Conservation (phyloP, 495 filamentous ascomycete species). For the Cenococcum geophilum region DNA sequence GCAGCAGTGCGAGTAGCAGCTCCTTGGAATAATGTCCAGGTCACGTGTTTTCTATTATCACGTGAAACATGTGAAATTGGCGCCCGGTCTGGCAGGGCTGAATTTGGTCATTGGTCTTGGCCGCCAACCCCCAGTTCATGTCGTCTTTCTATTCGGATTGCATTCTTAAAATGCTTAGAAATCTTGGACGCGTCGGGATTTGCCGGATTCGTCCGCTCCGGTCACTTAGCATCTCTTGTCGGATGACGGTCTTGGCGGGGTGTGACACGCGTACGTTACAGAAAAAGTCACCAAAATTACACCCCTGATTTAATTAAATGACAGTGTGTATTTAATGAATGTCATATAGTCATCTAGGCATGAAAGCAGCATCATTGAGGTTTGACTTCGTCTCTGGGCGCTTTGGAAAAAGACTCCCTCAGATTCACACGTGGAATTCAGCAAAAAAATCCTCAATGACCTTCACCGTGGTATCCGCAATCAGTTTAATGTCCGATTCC, state of each 20-base stretch:
- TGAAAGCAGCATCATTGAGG: no score
- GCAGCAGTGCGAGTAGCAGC: slow-evolving; percentile 2
- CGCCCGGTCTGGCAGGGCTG: no score
- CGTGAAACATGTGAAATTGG: no score
- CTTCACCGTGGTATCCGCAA: slow-evolving; percentile 31
- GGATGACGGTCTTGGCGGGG: not conserved
- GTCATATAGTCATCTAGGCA: no score
- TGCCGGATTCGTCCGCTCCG: not conserved
- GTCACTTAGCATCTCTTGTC: not conserved
- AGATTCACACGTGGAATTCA: not conserved
- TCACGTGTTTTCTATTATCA: not conserved
- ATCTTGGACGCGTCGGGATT: no score
- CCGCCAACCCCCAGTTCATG: no score
- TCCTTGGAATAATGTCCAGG: not conserved
- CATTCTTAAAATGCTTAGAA: no score
- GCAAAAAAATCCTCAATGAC: slow-evolving; percentile 37
- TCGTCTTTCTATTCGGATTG: no score
- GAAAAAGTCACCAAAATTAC: not conserved
- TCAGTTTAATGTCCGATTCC: slow-evolving; percentile 31
- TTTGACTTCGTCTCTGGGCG: not conserved
- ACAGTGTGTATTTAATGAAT: not conserved
- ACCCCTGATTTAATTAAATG: not conserved
- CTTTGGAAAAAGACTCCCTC: not conserved
- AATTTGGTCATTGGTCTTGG: no score
- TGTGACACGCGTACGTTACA: not conserved